Conservation (phyloP, 768 basidiomycete genomes). For the Imleria badia region DNA sequence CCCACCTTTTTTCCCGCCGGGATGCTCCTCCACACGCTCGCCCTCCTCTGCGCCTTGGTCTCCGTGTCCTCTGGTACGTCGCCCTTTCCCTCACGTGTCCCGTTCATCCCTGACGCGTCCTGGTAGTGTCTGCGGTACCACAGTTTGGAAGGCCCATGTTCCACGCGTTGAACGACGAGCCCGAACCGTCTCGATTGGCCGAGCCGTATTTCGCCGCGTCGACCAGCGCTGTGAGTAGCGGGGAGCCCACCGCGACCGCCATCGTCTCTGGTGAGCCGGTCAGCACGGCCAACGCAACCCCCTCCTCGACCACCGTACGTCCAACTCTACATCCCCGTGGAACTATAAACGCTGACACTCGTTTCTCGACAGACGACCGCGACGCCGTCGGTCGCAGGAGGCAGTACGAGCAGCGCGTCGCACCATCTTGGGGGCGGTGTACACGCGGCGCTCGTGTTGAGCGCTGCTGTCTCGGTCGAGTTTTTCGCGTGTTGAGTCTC, state of each 20-base stretch:
- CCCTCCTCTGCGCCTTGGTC: slow-evolving; percentile 9
- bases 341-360: no score
- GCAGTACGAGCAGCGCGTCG: slow-evolving; percentile 10
- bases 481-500: slow-evolving; percentile 3
- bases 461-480: slow-evolving; percentile 1
- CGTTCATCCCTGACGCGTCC: no score
- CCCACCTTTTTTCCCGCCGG: slow-evolving; percentile 13
- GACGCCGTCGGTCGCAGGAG: no score
- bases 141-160: slow-evolving; percentile 21
- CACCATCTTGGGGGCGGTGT: slow-evolving; percentile 7
- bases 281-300: no score
- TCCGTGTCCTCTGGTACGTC: slow-evolving; percentile 15
- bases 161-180: slow-evolving; percentile 5
- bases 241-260: no score
- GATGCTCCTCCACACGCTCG: slow-evolving; percentile 3
- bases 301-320: no score
- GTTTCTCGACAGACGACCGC: no score
- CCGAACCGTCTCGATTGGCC: neutral
- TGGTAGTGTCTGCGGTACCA: slow-evolving; percentile 17
- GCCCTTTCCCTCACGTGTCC: neutral
- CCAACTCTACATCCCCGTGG: no score
- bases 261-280: no score
- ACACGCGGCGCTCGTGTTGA: slow-evolving; percentile 1
- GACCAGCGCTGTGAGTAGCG: no score
- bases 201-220: neutral